phyloP scores from a whole-genome alignment of 805 yeast genomes.

The Hanseniaspora lachancei region DNA sequence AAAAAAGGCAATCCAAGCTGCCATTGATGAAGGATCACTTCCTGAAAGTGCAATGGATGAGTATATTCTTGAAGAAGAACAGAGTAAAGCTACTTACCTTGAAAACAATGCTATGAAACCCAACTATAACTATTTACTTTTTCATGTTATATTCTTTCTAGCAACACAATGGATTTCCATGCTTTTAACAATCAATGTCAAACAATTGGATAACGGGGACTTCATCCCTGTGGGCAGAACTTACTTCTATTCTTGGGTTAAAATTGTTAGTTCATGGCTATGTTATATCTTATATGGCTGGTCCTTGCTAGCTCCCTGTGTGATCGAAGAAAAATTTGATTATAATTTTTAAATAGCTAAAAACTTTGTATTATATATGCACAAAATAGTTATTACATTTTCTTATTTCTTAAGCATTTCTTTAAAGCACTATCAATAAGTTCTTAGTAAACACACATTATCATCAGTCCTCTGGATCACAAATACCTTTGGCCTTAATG shows the following conservation, averaged over 20 bases:
- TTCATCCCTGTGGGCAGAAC: slow-evolving; percentile 96
- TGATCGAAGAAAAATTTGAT: slow-evolving; percentile 78
- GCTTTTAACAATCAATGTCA: slow-evolving; percentile 78
- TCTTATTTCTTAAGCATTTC: too few relatives aligned
- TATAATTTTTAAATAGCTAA: slow-evolving; percentile 18
- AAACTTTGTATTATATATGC: neutral
- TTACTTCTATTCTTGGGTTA: slow-evolving; percentile 88
- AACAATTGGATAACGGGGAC: slow-evolving; percentile 69
- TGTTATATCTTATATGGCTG: slow-evolving; percentile 78
- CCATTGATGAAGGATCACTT: slow-evolving; percentile 89
- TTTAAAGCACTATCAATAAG: too few relatives aligned
- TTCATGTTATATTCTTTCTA: slow-evolving; percentile 80
- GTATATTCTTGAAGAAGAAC: slow-evolving; percentile 30
- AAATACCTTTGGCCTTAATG: slow-evolving; percentile 90
- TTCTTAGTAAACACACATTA: slow-evolving; percentile 32
- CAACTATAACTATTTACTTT: slow-evolving; percentile 71
- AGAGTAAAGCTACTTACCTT: slow-evolving; percentile 22
- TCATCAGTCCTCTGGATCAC: slow-evolving; percentile 71
- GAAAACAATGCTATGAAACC: slow-evolving; percentile 29
- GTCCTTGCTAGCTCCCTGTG: slow-evolving; percentile 82
- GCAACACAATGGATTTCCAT: slow-evolving; percentile 98
- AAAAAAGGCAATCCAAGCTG: slow-evolving; percentile 76
- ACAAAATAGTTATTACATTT: too few relatives aligned
- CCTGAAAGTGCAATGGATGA: slow-evolving; percentile 86
- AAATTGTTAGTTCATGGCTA: slow-evolving; percentile 81